These are phyloP conservation scores for Alternaria alternata DNA, from an alignment of 2,329 filamentous ascomycete species.

Conservation along the genomic window DNA sequence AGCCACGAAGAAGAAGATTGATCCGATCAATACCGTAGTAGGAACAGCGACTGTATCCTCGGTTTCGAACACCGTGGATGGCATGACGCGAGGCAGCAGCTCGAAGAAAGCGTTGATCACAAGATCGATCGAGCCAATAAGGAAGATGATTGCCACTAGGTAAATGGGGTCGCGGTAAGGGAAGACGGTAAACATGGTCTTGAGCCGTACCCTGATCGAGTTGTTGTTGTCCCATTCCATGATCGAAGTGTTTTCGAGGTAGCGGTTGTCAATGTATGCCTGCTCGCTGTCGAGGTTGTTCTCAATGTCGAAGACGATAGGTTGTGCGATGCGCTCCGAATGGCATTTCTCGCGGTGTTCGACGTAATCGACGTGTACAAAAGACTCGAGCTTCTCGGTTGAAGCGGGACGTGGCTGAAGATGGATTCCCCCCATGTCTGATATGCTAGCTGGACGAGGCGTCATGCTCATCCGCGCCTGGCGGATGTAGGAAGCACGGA, in stretches of 20 bases:
- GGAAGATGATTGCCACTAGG: slow-evolving; percentile 39
- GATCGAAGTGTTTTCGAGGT: not conserved
- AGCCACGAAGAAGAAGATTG: slow-evolving; percentile 38
- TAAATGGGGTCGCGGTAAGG: slow-evolving; percentile 41
- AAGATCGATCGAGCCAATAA: slow-evolving; percentile 33
- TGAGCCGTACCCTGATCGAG: slow-evolving; percentile 10
- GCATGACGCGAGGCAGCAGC: slow-evolving; percentile 25
- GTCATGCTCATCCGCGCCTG: slow-evolving; percentile 30
- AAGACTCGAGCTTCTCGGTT: slow-evolving; percentile 27
- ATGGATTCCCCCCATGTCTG: not conserved
- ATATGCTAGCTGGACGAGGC: slow-evolving; percentile 9
- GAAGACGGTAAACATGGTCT: slow-evolving; percentile 32
- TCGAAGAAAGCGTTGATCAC: slow-evolving; percentile 41
- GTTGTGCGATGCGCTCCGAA: slow-evolving; percentile 20
- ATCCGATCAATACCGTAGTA: slow-evolving; percentile 35
- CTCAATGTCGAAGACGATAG: slow-evolving; percentile 8
- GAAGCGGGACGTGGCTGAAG: slow-evolving; percentile 28
- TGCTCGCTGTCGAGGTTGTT: not conserved
- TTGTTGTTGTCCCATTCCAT: slow-evolving; percentile 9
- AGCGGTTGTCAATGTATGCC: slow-evolving; percentile 2
- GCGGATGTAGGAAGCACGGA: slow-evolving; percentile 38
- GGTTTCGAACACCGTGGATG: slow-evolving; percentile 20
- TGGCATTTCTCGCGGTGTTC: slow-evolving; percentile 34
- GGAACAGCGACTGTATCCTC: slow-evolving; percentile 32
- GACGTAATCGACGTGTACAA: slow-evolving; percentile 30